A percentile compares a stretch with the other conserved stretches of the same genome.
Evolutionary conservation across 2,329 filamentous ascomycete genomes (phyloP).

Genomic region (Pyricularia sp.): DNA sequence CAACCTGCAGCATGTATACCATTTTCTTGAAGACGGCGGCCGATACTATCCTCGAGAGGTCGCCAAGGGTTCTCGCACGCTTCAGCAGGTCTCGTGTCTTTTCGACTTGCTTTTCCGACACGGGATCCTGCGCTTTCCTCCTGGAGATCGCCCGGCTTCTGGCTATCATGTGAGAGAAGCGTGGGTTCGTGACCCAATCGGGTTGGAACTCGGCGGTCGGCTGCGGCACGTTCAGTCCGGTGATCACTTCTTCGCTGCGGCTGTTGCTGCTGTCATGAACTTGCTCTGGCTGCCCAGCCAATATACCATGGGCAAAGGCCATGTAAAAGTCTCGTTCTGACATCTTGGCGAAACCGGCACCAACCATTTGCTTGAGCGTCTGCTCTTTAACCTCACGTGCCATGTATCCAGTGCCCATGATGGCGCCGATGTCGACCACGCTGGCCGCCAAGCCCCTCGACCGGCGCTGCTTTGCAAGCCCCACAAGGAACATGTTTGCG

Average conservation of each 20-base stretch:
- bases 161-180: neutral
- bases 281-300: neutral
- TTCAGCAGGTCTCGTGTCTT: neutral
- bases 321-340: constrained; percentile 4
- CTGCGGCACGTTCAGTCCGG: neutral
- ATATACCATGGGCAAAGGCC: neutral
- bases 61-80: neutral
- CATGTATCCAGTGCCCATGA: constrained; percentile 4
- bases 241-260: neutral
- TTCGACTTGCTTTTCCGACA: neutral
- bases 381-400: neutral
- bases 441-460: neutral
- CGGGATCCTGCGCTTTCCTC: neutral
- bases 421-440: constrained; percentile 4
- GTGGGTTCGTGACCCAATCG: neutral
- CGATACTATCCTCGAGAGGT: neutral
- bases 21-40: neutral
- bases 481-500: constrained; percentile 4
- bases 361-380: neutral
- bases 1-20: neutral
- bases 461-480: constrained; percentile 8
- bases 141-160: neutral
- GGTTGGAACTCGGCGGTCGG: neutral
- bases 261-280: neutral
- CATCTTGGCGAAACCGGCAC: neutral